A percentile compares a stretch with the other conserved stretches of the same genome.
Conservation (phyloP, 768 basidiomycete species). For the Tulasnella calospora region DNA sequence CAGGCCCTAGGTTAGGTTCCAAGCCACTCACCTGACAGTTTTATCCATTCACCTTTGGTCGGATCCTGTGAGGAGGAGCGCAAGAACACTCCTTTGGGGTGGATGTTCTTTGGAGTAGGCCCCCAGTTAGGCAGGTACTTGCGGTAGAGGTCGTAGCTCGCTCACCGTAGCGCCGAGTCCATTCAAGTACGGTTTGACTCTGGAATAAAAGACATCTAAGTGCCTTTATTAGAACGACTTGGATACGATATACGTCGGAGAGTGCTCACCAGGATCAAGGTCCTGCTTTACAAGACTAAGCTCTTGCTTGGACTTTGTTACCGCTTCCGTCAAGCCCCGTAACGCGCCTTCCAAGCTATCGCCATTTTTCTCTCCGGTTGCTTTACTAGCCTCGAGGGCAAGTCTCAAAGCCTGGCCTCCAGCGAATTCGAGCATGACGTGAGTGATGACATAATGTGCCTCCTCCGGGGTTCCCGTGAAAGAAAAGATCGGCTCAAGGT, state of each 20-base stretch:
- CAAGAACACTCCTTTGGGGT: conserved; percentile 13
- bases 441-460: not conserved
- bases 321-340: not conserved
- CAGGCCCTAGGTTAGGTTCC: not conserved
- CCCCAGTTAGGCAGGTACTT: not conserved
- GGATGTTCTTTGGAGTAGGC: not conserved
- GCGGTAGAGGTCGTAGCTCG: not conserved
- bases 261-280: not conserved
- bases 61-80: not conserved
- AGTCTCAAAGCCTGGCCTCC: conserved; percentile 10
- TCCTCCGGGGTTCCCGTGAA: conserved; percentile 13
- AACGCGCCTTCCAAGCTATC: not conserved
- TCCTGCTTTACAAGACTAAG: not conserved
- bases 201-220: not conserved
- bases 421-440: conserved; percentile 9
- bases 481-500: conserved; percentile 12
- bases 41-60: conserved; percentile 12
- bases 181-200: conserved; percentile 11
- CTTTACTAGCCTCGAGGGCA: not conserved
- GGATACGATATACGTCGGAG: not conserved
- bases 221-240: not conserved
- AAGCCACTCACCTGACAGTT: not conserved
- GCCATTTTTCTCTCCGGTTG: not conserved
- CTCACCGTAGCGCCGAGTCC: conserved; percentile 11
- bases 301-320: not conserved